Evolutionary conservation across 768 basidiomycete genomes (phyloP), one percentile per base, ranked within the genome.

Genomic region (Termitomyces sp.): DNA sequence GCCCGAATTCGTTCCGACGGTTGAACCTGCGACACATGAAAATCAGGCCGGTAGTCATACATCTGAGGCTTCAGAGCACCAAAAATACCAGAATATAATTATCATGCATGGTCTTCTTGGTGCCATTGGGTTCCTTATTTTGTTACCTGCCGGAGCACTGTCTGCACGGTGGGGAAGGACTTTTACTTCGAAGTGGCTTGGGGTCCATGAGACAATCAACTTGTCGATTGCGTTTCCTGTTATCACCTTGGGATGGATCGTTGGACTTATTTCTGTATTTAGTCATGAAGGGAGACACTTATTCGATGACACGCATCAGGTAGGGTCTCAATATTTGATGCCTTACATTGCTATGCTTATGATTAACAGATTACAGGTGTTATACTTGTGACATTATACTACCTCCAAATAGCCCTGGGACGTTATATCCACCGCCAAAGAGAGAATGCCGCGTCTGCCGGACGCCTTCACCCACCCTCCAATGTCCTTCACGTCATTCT

Each of bases 401-500:
- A 81, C 57, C 58, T 75, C 2, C 85, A 88, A 67, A 65, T 82
- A 34, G 65, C 69, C 27, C 73, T 87, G 5, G 86, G 86, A 7
- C 70, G 75, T 5, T 75, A 78, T 54, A 80, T 85, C 52, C 83
- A 86, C 66, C 67, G 68, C 35, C 70, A 73, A 48, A 72, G 71
- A 58, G 62, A 69, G 43, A 70, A 66, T 29, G 66, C 63, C 68
- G 4, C 37, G 19, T 27, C 70, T 23, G 62, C 68, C 46, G 65
- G 66, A 19, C 57, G 61, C 10, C 68, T 68, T 17, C 84, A 82
- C 51, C 85, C 82, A 21, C 77, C 78, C 16, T 72, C 72, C 1
- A 86, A 88, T 64, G 75, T 84, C 59, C 44, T 81, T 8, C 87
- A 89, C 61, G 79, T 83, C 42, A 61, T 71, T 9, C 62, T 84